Base-by-base conservation (phyloP, 2,329 filamentous ascomycete species). In the Chalara sp. region DNA sequence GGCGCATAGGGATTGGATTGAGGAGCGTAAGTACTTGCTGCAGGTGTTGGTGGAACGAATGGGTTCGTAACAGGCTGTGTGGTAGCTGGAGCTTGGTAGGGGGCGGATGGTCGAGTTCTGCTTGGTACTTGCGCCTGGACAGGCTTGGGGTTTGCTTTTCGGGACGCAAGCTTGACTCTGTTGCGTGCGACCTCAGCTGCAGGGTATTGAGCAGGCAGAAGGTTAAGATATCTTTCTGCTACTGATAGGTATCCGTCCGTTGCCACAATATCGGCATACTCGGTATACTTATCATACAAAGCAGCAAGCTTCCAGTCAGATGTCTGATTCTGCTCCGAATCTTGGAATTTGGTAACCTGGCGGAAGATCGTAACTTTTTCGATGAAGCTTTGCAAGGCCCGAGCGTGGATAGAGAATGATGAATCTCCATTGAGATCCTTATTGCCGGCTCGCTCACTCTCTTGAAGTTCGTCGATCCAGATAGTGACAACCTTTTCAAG, bases 341-440 rank as follows among this genome's bases (percentile, higher is more conserved):
- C 93, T 61, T 87, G 74, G 73, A 96, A 99, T 64, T 92, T 90
- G 55, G 90, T 91, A 42, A 96, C 91, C 59, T 93, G 81, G 49
- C 93, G 86, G 83, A 99, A 99, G 49, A 99, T 81, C 0, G 91
- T 95, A 44, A 99, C 93, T 76, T 99, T 99, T 72, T 99, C 93
- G 56, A 99, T 95, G 65, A 99, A 92, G 58, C 87, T 85, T 68
- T 97, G 93, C 42, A 99, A 74, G 44, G 87, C 86, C 55, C 84
- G 83, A 50, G 92, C 90, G 63, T 97, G 93, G 46, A 97, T 83
- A 0, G 92, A 95, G 71, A 96, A 99, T 52, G 83, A 86, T 28
- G 88, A 92, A 62, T 90, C 88, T 33, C 81, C 81, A 29, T 77
- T 77, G 21, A 79, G 76, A 56, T 84, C 79, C 61, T 89, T 78